Evolutionary conservation across 2,329 filamentous ascomycete species (phyloP).

Genomic region (Drechslerella coelobrocha): DNA sequence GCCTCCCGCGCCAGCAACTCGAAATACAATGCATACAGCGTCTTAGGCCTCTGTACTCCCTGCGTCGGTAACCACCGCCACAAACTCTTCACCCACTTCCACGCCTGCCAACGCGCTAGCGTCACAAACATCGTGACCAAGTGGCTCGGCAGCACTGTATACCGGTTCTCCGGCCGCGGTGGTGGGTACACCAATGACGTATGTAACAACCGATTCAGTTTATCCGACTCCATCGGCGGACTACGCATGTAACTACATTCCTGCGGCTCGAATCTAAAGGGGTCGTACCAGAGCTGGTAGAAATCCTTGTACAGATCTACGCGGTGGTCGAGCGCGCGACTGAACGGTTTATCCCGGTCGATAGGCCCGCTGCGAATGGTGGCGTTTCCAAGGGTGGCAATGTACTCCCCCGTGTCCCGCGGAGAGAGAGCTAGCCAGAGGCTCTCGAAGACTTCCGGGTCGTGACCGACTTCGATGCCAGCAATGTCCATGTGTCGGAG

Average conservation of each 20-base stretch:
- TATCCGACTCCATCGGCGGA: slow-evolving; percentile 3
- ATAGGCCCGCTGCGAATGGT: slow-evolving; percentile 1
- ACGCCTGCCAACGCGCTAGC: slow-evolving; percentile 11
- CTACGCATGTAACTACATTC: slow-evolving; percentile 27
- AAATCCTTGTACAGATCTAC: slow-evolving; percentile 26
- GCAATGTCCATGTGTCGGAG: slow-evolving; percentile 41
- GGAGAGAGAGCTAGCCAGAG: slow-evolving; percentile 41
- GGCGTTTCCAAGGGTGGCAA: slow-evolving; percentile 24
- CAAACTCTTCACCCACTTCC: slow-evolving; percentile 16
- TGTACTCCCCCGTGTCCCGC: slow-evolving; percentile 32
- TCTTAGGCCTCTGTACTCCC: slow-evolving; percentile 45
- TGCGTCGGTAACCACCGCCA: slow-evolving; percentile 52
- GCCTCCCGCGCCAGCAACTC: slow-evolving; percentile 51
- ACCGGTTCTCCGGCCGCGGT: slow-evolving; percentile 13
- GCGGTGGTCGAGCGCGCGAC: slow-evolving; percentile 34
- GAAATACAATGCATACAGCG: slow-evolving; percentile 50
- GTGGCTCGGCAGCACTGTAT: slow-evolving; percentile 31
- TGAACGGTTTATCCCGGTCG: slow-evolving; percentile 24
- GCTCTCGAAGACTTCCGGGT: slow-evolving; percentile 42
- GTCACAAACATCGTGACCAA: slow-evolving; percentile 45
- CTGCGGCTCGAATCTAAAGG: slow-evolving; percentile 26
- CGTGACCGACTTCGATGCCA: slow-evolving; percentile 41
- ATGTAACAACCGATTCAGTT: slow-evolving; percentile 19
- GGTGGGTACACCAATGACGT: slow-evolving; percentile 26
- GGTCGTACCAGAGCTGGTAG: slow-evolving; percentile 38